Base-by-base conservation (phyloP, 495 filamentous ascomycete genomes). In the Penicillium mononematosum region DNA sequence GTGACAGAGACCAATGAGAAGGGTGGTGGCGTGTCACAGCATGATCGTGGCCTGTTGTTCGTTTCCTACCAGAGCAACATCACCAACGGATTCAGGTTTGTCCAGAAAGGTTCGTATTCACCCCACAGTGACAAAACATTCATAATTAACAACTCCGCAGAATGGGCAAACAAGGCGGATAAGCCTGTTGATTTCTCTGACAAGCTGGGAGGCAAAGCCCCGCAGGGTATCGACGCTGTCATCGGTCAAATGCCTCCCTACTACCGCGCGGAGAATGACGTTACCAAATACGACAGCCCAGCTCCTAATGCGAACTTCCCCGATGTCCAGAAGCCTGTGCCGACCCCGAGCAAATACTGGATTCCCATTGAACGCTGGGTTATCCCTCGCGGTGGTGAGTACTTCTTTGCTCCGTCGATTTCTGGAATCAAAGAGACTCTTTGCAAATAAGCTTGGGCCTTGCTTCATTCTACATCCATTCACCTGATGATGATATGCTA, bases 371-470 rank as follows among this genome's bases (percentile, higher is more conserved):
- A 49, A 22, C 46, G 46, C 46, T 49, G 46, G 46, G 46, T 49
- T 0, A 51, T 51, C 14, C 48, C 48, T 38, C 48, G 20, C 6
- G 48, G 48, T 17, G 48, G 48, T n/a, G 48, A 51, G 20, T 51
- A 51, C 34, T 51, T 51, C 48, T 51, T 51, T 11, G 11, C 48
- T 41, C 48, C 48, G 17, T 51, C 48, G 1, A 51, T 51, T 41
- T 39, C 32, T 0, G 48, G 19, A n/a, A 16, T 51, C 22, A 24
- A 42, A 22, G 48, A 51, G 5, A 36, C 46, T 14, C 46, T 49
- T 34, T 49, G 46, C 46, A 49, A 31, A 9, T 31, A 49, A 17
- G 36, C 14, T n/a, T 22, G n/a, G 12, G 2, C 31, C 1, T 34
- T 12, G 12, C 0, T 11, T 4, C 3, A 8, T 34, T 3, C 0